Conservation (phyloP, 331 rosid genomes). For the Dryas integrifolia region DNA sequence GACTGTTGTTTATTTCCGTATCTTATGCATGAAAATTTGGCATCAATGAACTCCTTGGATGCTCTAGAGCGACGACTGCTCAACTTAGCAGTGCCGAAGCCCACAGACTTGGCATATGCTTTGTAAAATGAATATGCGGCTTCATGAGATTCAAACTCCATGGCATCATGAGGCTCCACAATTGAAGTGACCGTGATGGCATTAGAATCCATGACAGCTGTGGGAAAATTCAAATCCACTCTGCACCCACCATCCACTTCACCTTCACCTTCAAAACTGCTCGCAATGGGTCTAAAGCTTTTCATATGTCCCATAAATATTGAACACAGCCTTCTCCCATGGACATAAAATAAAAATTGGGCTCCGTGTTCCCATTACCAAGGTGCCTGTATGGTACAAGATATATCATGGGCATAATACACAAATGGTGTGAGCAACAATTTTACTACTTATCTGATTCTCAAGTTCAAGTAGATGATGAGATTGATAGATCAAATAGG, state of each 20-base stretch:
- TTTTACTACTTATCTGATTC: neutral
- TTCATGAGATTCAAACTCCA: slow-evolving; percentile 91
- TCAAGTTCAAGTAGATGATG: too few relatives aligned
- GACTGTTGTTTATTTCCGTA: slow-evolving; percentile 93
- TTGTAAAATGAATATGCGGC: slow-evolving; percentile 70
- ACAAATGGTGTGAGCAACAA: neutral
- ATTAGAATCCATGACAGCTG: slow-evolving; percentile 57
- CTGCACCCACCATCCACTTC: slow-evolving; percentile 29
- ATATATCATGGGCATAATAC: neutral
- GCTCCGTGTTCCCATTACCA: slow-evolving; percentile 32
- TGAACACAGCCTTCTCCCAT: slow-evolving; percentile 24
- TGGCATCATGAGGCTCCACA: slow-evolving; percentile 56
- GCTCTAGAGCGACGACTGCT: slow-evolving; percentile 96
- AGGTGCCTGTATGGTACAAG: slow-evolving; percentile 15
- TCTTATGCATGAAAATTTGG: slow-evolving; percentile 84
- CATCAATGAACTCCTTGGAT: slow-evolving; percentile 86
- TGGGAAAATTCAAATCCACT: slow-evolving; percentile 46
- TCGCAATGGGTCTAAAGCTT: slow-evolving; percentile 20
- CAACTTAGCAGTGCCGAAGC: slow-evolving; percentile 90
- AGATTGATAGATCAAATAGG: too few relatives aligned
- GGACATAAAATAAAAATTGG: slow-evolving; percentile 21
- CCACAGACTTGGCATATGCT: slow-evolving; percentile 73
- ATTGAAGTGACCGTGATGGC: slow-evolving; percentile 33
- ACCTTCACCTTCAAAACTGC: slow-evolving; percentile 36
- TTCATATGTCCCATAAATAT: slow-evolving; percentile 35